Evolutionary conservation across 305 asterid genomes (phyloP).

Genomic region (Plantago coronopus): DNA sequence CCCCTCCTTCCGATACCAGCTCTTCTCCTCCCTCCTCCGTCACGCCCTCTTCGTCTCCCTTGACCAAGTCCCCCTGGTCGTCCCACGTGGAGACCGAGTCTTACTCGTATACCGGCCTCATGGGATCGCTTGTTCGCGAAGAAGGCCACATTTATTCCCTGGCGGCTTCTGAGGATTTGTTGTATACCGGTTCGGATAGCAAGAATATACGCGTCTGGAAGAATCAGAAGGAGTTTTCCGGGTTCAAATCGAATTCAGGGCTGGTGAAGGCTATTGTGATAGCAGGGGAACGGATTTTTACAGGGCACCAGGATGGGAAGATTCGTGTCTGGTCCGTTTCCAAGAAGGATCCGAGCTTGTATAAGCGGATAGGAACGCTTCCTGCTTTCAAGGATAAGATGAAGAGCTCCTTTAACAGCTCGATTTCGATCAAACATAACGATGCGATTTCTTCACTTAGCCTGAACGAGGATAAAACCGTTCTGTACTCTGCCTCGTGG

Average conservation of each 20-base stretch:
- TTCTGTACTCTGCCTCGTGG: constrained; percentile 67
- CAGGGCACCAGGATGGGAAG: constrained; percentile 69
- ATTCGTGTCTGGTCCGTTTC: constrained; percentile 51
- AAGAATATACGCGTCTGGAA: constrained; percentile 65
- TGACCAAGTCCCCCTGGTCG: constrained; percentile 10
- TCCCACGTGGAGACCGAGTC: neutral
- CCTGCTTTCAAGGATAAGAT: constrained; percentile 11
- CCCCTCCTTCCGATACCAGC: neutral
- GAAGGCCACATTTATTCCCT: constrained; percentile 62
- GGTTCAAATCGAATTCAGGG: constrained; percentile 55
- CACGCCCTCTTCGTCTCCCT: constrained; percentile 7
- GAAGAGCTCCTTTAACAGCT: neutral
- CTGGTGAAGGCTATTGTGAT: constrained; percentile 63
- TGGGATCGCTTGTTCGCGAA: constrained; percentile 50
- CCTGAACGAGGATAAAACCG: constrained; percentile 32
- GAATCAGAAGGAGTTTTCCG: constrained; percentile 41
- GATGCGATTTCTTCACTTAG: constrained; percentile 61
- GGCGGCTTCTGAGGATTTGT: constrained; percentile 37
- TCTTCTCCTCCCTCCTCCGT: neutral
- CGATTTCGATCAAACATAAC: constrained; percentile 38
- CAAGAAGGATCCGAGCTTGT: constrained; percentile 25
- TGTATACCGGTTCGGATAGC: constrained; percentile 62
- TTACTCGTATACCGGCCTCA: constrained; percentile 23
- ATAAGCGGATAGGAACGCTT: constrained; percentile 48
- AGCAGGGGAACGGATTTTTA: constrained; percentile 41